phyloP scores from a whole-genome alignment of 768 basidiomycete genomes.

The Lyophyllum shimeji region DNA sequence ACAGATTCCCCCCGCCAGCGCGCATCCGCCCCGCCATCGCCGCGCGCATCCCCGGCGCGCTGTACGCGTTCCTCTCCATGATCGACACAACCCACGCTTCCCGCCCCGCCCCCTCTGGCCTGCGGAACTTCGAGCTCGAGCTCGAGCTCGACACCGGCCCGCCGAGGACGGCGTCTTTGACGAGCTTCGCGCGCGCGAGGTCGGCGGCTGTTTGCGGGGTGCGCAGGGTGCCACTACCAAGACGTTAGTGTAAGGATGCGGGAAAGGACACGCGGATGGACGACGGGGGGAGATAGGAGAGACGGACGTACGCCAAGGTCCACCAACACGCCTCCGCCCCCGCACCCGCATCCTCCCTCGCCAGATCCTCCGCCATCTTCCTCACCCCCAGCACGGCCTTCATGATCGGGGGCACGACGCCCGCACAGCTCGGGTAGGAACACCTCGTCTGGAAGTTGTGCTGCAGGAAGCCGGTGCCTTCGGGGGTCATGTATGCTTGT shows the following conservation, averaged over 20 bases:
- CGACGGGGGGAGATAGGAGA: neutral
- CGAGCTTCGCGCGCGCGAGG: neutral
- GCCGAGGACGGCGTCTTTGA: conserved; percentile 4
- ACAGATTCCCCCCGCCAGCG: conserved; percentile 6
- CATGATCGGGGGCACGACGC: neutral
- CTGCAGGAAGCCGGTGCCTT: conserved; percentile 16
- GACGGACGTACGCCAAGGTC: conserved; percentile 10
- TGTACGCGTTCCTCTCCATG: neutral
- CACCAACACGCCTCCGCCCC: neutral
- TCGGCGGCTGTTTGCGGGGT: neutral
- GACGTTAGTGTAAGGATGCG: neutral
- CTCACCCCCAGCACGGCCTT: conserved; percentile 6
- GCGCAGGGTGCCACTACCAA: conserved; percentile 1
- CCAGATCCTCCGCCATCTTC: conserved; percentile 15
- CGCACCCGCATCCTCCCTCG: conserved; percentile 1
- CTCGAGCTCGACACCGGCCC: no score
- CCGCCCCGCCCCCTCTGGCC: neutral
- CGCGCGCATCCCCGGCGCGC: neutral
- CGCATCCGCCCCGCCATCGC: neutral
- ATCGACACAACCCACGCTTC: conserved; percentile 8
- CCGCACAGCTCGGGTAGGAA: neutral
- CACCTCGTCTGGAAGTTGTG: conserved; percentile 15
- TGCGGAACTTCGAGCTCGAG: no score
- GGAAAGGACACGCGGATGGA: neutral
- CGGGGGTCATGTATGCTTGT: conserved; percentile 12